Conservation (phyloP, 2,329 filamentous ascomycete genomes). For the Penicillium sp. region DNA sequence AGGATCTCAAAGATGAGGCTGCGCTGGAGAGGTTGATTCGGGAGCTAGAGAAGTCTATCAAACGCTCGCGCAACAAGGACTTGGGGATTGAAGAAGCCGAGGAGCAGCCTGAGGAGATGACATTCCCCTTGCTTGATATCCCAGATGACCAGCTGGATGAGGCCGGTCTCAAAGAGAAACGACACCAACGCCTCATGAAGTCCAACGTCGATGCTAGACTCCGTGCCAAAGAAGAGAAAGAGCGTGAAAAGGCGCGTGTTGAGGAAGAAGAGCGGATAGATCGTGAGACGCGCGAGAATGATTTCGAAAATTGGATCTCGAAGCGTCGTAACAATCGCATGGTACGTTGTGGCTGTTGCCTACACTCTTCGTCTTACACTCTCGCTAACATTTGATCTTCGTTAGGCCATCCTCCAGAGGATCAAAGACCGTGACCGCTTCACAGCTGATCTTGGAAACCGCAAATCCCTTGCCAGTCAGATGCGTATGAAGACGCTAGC, state of each 20-base stretch:
- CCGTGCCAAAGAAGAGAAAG: slow-evolving; percentile 93
- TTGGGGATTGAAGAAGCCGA: slow-evolving; percentile 78
- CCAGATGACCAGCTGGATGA: slow-evolving; percentile 93
- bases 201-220: slow-evolving; percentile 89
- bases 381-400: slow-evolving; percentile 17
- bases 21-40: slow-evolving; percentile 79
- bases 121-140: slow-evolving; percentile 82
- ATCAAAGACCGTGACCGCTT: slow-evolving; percentile 92
- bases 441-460: slow-evolving; percentile 91
- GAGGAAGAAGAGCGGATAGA: slow-evolving; percentile 82
- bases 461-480: slow-evolving; percentile 92
- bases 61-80: slow-evolving; percentile 87
- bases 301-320: slow-evolving; percentile 81
- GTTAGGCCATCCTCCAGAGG: slow-evolving; percentile 64
- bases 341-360: slow-evolving; percentile 25
- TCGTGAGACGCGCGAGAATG: slow-evolving; percentile 73
- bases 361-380: neutral
- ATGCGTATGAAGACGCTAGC: slow-evolving; percentile 98
- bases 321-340: slow-evolving; percentile 72
- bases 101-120: slow-evolving; percentile 71
- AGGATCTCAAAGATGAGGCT: slow-evolving; percentile 87
- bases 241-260: slow-evolving; percentile 78
- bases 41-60: slow-evolving; percentile 86
- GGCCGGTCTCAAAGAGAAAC: slow-evolving; percentile 83
- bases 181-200: slow-evolving; percentile 87